Conservation (phyloP, 805 yeast genomes). For the Saccharomycopsis schoenii region DNA sequence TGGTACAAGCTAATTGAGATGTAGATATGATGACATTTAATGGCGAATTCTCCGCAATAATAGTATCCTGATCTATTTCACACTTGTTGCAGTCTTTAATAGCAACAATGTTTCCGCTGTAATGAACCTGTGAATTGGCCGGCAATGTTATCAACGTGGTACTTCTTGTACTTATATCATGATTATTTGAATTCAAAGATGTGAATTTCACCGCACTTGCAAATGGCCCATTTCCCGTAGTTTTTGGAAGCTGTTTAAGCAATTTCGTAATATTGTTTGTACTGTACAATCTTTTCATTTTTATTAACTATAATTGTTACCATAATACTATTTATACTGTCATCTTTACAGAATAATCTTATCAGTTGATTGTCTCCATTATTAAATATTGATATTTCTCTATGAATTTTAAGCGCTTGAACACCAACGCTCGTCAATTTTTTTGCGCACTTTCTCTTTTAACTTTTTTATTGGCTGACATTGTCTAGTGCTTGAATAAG, state of each 20-base stretch:
- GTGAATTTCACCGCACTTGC: neutral
- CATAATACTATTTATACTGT: neutral
- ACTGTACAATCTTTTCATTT: neutral
- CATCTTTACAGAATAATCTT: too few species aligned
- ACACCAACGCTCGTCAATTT: neutral
- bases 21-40: neutral
- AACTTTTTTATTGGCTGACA: too few species aligned
- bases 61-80: neutral
- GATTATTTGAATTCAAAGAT: neutral
- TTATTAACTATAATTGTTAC: neutral
- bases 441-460: neutral
- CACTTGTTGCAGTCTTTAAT: neutral
- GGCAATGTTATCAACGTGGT: neutral
- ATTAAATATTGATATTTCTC: neutral
- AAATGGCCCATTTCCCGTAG: slow-evolving; percentile 17
- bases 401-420: neutral
- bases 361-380: neutral
- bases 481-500: too few species aligned
- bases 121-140: neutral
- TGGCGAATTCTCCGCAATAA: neutral
- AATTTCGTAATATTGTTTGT: slow-evolving; percentile 3
- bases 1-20: neutral
- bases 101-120: slow-evolving; percentile 1
- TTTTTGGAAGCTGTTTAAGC: slow-evolving; percentile 8
- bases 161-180: neutral